Conservation (phyloP, 2,329 filamentous ascomycete species). For the Stemphylium lycopersici region DNA sequence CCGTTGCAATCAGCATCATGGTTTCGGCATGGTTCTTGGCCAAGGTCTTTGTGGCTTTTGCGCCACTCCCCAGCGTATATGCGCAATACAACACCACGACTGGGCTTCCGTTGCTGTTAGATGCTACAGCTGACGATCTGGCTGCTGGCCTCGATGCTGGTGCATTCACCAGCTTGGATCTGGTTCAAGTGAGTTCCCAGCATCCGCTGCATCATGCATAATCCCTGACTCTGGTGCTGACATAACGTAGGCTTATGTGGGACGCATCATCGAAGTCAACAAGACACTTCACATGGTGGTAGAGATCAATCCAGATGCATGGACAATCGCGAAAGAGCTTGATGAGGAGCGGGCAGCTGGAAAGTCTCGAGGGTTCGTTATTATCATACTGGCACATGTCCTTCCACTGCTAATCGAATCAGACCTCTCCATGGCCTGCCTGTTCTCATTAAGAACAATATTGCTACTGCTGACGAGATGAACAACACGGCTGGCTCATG, state of each 20-base stretch:
- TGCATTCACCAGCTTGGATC: conserved; percentile 63
- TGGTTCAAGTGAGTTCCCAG: conserved; percentile 49
- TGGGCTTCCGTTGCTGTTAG: conserved; percentile 51
- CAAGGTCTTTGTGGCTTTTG: conserved; percentile 26
- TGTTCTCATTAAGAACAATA: conserved; percentile 71
- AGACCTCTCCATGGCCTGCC: conserved; percentile 69
- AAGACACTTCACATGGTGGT: conserved; percentile 58
- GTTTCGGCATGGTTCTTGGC: conserved; percentile 26
- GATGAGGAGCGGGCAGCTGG: conserved; percentile 58
- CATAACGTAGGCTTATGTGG: conserved; percentile 54
- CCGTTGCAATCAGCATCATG: conserved; percentile 21
- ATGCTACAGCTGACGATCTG: conserved; percentile 61
- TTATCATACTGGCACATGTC: neutral
- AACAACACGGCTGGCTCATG: conserved; percentile 70
- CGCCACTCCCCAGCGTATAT: conserved; percentile 23
- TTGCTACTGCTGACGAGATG: conserved; percentile 67
- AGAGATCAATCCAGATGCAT: conserved; percentile 63
- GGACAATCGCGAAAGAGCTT: conserved; percentile 55
- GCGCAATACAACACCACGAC: conserved; percentile 19
- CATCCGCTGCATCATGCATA: neutral
- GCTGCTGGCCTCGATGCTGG: conserved; percentile 55
- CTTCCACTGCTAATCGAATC: conserved; percentile 3
- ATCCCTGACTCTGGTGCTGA: conserved; percentile 2
- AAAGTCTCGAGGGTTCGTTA: conserved; percentile 52
- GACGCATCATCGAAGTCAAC: conserved; percentile 61